Conservation (phyloP, 2,329 filamentous ascomycete species). For the Polytolypa hystricis region DNA sequence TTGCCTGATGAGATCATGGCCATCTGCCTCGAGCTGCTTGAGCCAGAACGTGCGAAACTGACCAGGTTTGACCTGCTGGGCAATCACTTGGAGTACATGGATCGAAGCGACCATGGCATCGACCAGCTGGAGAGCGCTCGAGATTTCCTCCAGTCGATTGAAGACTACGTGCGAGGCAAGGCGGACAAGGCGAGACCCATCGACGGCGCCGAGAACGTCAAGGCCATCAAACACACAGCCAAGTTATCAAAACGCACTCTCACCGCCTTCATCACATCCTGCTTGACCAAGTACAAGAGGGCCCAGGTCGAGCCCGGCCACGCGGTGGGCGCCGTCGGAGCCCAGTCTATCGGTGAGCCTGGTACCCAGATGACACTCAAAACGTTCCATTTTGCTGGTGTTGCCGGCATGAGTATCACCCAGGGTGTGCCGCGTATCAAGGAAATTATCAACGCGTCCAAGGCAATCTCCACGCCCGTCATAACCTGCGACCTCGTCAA, state of each 20-base stretch:
- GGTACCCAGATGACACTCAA: conserved; percentile 99
- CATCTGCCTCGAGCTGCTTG: conserved; percentile 57
- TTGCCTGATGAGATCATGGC: conserved; percentile 61
- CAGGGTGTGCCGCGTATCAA: conserved; percentile 99
- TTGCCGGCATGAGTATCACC: conserved; percentile 98
- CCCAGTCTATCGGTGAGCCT: conserved; percentile 95
- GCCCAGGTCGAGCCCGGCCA: conserved; percentile 90
- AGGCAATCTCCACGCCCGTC: conserved; percentile 84
- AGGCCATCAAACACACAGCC: conserved; percentile 55
- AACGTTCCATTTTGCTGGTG: conserved; percentile 99
- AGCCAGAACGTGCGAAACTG: conserved; percentile 55
- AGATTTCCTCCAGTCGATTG: conserved; percentile 68
- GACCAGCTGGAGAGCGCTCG: conserved; percentile 75
- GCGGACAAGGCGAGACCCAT: conserved; percentile 46
- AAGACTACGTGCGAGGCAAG: conserved; percentile 55
- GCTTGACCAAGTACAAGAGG: conserved; percentile 79
- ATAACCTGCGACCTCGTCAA: conserved; percentile 79
- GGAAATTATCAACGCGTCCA: conserved; percentile 98
- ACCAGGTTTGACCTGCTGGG: conserved; percentile 50
- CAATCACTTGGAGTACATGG: conserved; percentile 56
- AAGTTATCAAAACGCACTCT: conserved; percentile 73
- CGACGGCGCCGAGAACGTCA: conserved; percentile 23
- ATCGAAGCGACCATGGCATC: conserved; percentile 54
- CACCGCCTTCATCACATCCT: conserved; percentile 64
- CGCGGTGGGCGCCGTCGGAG: conserved; percentile 89